Base-by-base conservation (phyloP, 768 basidiomycete genomes). In the Dioszegia hungarica region DNA sequence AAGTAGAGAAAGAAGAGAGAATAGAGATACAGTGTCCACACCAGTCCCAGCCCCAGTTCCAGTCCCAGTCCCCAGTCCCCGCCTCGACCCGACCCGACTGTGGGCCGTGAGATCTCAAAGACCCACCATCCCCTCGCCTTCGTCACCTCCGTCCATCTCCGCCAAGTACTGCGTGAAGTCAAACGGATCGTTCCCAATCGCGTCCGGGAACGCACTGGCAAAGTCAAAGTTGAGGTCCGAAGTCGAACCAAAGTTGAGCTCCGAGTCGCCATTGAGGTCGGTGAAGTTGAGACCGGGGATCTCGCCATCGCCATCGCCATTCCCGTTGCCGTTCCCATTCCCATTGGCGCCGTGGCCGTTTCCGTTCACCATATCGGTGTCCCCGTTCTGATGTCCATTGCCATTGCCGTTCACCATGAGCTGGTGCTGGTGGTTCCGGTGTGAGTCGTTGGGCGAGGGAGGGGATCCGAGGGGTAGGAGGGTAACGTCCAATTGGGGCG, bases 101-200 rank as follows among this genome's bases (percentile, higher is more conserved):
- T n/a, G n/a, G n/a, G n/a, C n/a, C n/a, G n/a, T n/a, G n/a, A n/a
- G n/a, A n/a, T n/a, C n/a, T 48, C 29, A 54, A 5, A 44, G 27
- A 8, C 57, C 61, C 5, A 67, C 54, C 41, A 61, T 65, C 12
- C 46, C 58, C 12, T 50, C 51, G 10, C 56, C 66, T 4, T 55
- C 60, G 44, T 62, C 62, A n/a, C 55, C 68, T 5, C 60, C 63
- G 27, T 53, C 67, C 54, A 63, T 44, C n/a, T n/a, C n/a, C n/a
- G n/a, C n/a, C 10, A 72, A 53, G 40, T 66, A 68, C 61, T 62
- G 34, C 10, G 51, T 56, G 44, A 68, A 68, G 47, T 72, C 70
- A 43, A 72, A 72, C 28, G 55, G 57, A 10, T 54, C 62, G 4
- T 41, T 44, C 20, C 38, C 50, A 14, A 53, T 24, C 22, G 29